phyloP scores from a whole-genome alignment of 257 asterid species.

The Oldenlandia corymbosa region DNA sequence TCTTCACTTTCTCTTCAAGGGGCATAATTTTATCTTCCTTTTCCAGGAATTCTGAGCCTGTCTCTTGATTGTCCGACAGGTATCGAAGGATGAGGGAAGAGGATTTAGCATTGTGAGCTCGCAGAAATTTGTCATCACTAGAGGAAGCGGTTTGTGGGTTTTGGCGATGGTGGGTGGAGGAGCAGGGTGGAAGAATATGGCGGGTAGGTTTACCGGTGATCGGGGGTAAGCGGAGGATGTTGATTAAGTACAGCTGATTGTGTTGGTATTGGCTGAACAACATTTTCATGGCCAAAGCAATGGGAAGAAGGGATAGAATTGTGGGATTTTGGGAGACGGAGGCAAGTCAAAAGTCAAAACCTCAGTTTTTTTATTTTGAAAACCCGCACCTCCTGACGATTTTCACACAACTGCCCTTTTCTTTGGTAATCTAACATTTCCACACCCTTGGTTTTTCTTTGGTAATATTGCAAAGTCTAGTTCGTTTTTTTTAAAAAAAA shows the following conservation, averaged over 20 bases:
- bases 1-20: conserved; percentile 44
- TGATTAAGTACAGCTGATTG: conserved; percentile 26
- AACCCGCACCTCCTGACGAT: too few species aligned
- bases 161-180: conserved; percentile 24
- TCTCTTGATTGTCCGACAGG: conserved; percentile 36
- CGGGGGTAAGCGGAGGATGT: conserved; percentile 8
- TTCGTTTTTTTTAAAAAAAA: too few species aligned
- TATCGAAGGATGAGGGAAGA: conserved; percentile 58
- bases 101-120: conserved; percentile 78
- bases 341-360: too few species aligned
- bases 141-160: conserved; percentile 29
- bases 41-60: conserved; percentile 23
- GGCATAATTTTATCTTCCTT: conserved; percentile 23
- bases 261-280: conserved; percentile 41
- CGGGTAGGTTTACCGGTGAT: conserved; percentile 17
- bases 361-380: too few species aligned
- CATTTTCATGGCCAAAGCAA: conserved; percentile 22
- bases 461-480: too few species aligned
- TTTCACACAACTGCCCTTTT: too few species aligned
- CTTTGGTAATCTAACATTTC: too few species aligned
- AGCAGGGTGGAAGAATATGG: conserved; percentile 26
- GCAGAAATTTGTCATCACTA: conserved; percentile 23
- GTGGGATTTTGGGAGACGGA: too few species aligned
- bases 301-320: background rate
- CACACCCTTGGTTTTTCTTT: too few species aligned